Evolutionary conservation across 163 green algal species (phyloP).

Genomic region (Scenedesmus sp.): DNA sequence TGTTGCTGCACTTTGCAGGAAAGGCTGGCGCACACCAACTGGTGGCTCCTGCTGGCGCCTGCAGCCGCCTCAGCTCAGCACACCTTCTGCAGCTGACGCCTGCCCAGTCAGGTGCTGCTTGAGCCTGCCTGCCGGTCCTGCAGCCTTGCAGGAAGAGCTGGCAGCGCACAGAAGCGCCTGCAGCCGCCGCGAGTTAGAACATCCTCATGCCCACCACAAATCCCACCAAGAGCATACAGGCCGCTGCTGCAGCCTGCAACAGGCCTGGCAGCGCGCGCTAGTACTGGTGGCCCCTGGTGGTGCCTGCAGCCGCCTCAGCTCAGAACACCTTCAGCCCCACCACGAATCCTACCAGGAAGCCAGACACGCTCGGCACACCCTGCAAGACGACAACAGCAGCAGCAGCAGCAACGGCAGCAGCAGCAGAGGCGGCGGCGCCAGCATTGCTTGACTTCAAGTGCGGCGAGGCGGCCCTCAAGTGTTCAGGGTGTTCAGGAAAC

Average conservation of each 20-base stretch:
- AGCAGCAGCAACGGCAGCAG: not conserved
- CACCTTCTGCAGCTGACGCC: too few relatives aligned
- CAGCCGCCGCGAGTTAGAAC: too few relatives aligned
- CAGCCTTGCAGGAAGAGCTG: not conserved
- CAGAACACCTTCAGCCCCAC: slow-evolving; percentile 39
- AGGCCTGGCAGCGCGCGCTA: not conserved
- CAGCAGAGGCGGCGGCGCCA: not conserved
- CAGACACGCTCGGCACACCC: slow-evolving; percentile 46
- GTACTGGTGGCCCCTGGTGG: not conserved
- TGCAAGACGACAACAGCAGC: slow-evolving; percentile 16
- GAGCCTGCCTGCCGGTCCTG: not conserved
- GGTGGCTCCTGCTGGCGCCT: too few relatives aligned
- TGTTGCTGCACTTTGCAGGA: too few relatives aligned
- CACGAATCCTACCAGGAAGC: slow-evolving; percentile 42
- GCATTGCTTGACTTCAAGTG: too few relatives aligned
- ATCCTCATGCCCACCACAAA: too few relatives aligned
- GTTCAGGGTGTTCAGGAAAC: too few relatives aligned
- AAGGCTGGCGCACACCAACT: too few relatives aligned
- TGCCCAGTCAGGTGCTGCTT: not conserved
- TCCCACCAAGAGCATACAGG: not conserved
- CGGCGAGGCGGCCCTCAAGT: too few relatives aligned
- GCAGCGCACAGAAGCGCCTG: not conserved
- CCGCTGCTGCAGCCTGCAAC: not conserved
- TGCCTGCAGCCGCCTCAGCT: not conserved
- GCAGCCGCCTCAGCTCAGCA: too few relatives aligned